Evolutionary conservation across 2,329 filamentous ascomycete genomes (phyloP).

Genomic region (Beauveria australis): DNA sequence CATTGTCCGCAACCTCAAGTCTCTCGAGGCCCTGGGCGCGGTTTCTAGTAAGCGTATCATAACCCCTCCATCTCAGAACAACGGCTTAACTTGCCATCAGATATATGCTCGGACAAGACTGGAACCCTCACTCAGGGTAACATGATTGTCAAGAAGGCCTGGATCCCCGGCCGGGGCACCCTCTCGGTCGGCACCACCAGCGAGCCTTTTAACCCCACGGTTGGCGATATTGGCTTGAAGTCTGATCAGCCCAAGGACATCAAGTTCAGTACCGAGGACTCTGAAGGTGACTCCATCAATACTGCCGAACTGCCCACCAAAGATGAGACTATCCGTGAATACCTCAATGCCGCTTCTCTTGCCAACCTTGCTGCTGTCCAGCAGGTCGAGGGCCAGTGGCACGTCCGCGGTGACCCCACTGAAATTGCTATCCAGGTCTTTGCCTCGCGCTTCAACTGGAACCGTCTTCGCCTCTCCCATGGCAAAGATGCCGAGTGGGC

Average conservation of each 20-base stretch:
- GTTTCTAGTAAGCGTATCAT: conserved; percentile 34
- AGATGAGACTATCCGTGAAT: conserved; percentile 43
- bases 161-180: conserved; percentile 39
- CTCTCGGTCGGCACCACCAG: conserved; percentile 40
- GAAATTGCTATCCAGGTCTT: conserved; percentile 72
- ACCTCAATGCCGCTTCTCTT: conserved; percentile 54
- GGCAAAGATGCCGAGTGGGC: conserved; percentile 44
- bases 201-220: conserved; percentile 49
- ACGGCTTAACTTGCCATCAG: conserved; percentile 20
- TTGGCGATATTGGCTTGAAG: conserved; percentile 36
- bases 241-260: conserved; percentile 28
- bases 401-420: conserved; percentile 54
- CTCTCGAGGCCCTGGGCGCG: conserved; percentile 45
- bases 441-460: conserved; percentile 59
- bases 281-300: conserved; percentile 20
- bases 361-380: conserved; percentile 59
- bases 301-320: conserved; percentile 29
- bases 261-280: conserved; percentile 19
- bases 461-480: conserved; percentile 42
- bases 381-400: conserved; percentile 46
- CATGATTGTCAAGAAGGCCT: conserved; percentile 47
- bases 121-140: conserved; percentile 46
- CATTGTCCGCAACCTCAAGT: conserved; percentile 43
- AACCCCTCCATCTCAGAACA: background rate
- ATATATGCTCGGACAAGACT: conserved; percentile 51